These are phyloP conservation scores for Chlorella sorokiniana DNA, from an alignment of 139 green algal species.

Conservation along the genomic window DNA sequence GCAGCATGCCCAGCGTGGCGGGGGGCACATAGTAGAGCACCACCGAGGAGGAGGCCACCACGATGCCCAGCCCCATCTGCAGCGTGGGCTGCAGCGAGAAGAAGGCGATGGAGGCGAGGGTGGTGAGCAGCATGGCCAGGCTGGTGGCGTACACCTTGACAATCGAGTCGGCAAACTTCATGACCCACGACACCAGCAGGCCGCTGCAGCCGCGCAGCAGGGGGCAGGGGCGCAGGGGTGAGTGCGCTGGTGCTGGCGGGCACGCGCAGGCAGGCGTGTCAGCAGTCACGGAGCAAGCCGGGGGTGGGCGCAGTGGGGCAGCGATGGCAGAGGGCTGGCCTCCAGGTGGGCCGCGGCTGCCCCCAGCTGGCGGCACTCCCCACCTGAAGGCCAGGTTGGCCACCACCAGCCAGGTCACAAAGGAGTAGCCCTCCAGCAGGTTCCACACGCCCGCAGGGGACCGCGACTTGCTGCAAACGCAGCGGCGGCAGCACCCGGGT, in stretches of 20 bases:
- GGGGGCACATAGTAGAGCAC: constrained; percentile 50
- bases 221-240: neutral
- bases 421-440: constrained; percentile 54
- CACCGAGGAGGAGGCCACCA: constrained; percentile 53
- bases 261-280: neutral
- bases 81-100: constrained; percentile 60
- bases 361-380: neutral
- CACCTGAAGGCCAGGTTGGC: constrained; percentile 59
- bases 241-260: neutral
- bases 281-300: neutral
- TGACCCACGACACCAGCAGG: constrained; percentile 69
- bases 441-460: neutral
- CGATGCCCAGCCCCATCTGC: constrained; percentile 63
- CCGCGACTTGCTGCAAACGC: neutral
- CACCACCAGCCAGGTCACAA: constrained; percentile 61
- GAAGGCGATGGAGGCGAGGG: constrained; percentile 50
- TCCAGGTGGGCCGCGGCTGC: neutral
- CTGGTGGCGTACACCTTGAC: constrained; percentile 77
- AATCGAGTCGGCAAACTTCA: constrained; percentile 80
- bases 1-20: neutral
- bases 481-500: no score
- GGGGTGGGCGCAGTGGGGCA: neutral
- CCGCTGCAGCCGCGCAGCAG: constrained; percentile 9
- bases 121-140: constrained; percentile 74
- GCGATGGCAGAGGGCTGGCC: neutral